Conservation (phyloP, 257 asterid genomes). For the Nicotiana benthamiana region DNA sequence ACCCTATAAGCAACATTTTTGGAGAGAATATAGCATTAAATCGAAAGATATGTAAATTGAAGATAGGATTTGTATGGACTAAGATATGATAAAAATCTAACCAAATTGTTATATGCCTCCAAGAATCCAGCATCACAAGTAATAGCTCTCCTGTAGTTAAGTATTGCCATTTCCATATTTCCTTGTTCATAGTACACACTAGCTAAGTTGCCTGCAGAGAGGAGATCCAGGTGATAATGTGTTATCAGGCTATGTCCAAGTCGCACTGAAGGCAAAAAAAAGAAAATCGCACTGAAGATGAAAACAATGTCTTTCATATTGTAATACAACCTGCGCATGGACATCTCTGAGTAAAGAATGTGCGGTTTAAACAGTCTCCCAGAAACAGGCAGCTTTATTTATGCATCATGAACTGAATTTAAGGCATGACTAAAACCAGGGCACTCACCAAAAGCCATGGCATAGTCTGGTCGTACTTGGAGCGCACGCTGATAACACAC, state of each 20-base stretch:
- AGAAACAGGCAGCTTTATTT: neutral
- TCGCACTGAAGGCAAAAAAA: neutral
- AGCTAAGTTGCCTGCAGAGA: conserved; percentile 81
- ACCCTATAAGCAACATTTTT: conserved; percentile 42
- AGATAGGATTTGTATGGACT: neutral
- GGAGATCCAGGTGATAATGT: neutral
- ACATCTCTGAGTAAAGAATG: neutral
- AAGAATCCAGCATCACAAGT: conserved; percentile 83
- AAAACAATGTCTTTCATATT: neutral
- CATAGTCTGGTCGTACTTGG: conserved; percentile 84
- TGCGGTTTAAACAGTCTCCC: neutral
- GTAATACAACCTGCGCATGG: neutral
- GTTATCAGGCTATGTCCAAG: neutral
- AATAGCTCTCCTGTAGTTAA: conserved; percentile 86
- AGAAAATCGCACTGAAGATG: neutral
- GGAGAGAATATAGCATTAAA: neutral
- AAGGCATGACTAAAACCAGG: neutral
- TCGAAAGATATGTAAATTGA: neutral
- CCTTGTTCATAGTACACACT: conserved; percentile 90
- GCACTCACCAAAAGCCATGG: conserved; percentile 90
- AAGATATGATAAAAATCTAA: conserved; percentile 19
- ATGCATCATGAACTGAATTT: neutral
- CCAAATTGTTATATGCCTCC: conserved; percentile 98
- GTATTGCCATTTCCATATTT: conserved; percentile 91
- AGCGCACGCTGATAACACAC: conserved; percentile 83